Conservation (phyloP, 2,329 filamentous ascomycete genomes). For the Ceratocystis lukuohia region DNA sequence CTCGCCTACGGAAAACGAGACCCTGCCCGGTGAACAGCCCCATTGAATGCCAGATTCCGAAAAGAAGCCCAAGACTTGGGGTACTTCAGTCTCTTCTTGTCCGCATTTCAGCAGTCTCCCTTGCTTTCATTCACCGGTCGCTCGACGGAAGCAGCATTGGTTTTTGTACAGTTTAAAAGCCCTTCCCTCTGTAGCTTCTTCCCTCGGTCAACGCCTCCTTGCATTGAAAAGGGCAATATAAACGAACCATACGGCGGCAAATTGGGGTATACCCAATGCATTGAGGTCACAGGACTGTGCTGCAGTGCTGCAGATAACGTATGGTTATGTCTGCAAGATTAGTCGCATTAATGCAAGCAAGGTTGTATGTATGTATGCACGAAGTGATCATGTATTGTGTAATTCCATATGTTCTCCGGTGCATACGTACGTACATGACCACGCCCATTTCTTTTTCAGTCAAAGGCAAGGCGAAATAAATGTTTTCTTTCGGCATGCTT, state of each 20-base stretch:
- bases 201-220: not conserved
- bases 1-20: too few relatives aligned
- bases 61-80: too few relatives aligned
- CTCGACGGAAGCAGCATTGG: too few relatives aligned
- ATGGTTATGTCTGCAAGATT: not conserved
- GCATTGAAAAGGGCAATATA: not conserved
- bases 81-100: too few relatives aligned
- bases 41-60: too few relatives aligned
- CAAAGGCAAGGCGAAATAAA: not conserved
- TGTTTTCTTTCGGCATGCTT: not conserved
- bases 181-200: not conserved
- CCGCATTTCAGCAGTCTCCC: too few relatives aligned
- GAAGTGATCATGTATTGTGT: too few relatives aligned
- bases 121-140: too few relatives aligned
- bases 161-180: not conserved
- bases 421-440: not conserved
- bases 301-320: not conserved
- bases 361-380: not conserved
- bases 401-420: not conserved
- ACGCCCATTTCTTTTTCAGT: too few relatives aligned
- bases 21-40: too few relatives aligned
- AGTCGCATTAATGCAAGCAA: not conserved
- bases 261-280: not conserved
- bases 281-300: not conserved
- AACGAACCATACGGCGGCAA: not conserved